Conservation (phyloP, 306 rosid species). For the Begonia fuchsioides region DNA sequence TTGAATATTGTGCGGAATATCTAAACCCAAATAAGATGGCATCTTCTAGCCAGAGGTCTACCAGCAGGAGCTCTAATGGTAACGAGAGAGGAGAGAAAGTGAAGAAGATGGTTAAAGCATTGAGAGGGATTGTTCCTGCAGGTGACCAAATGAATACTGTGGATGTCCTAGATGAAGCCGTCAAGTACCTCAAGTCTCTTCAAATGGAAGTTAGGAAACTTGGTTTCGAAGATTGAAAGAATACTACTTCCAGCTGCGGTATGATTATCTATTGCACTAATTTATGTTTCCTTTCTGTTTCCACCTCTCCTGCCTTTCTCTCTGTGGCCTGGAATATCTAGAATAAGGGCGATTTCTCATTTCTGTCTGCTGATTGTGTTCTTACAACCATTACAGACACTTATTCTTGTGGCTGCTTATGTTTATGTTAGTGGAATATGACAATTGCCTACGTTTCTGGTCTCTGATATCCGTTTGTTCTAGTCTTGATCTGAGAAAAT, state of each 20-base stretch:
- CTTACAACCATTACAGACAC: too few relatives aligned
- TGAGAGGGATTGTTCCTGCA: constrained; percentile 73
- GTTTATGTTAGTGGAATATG: too few relatives aligned
- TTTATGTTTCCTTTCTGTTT: too few relatives aligned
- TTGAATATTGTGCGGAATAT: constrained; percentile 64
- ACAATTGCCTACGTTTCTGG: too few relatives aligned
- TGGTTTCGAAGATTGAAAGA: constrained; percentile 34
- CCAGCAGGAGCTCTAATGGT: constrained; percentile 20
- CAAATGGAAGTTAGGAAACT: constrained; percentile 71
- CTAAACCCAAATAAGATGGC: constrained; percentile 38
- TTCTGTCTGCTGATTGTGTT: too few relatives aligned
- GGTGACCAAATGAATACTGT: constrained; percentile 59
- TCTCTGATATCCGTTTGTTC: too few relatives aligned
- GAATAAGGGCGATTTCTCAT: too few relatives aligned
- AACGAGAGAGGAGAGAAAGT: constrained; percentile 49
- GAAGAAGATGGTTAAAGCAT: constrained; percentile 68
- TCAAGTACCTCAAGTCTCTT: constrained; percentile 77
- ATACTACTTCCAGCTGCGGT: not conserved
- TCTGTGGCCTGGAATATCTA: too few relatives aligned
- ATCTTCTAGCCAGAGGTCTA: constrained; percentile 22
- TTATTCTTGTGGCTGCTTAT: too few relatives aligned
- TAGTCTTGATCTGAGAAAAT: too few relatives aligned
- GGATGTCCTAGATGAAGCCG: constrained; percentile 75
- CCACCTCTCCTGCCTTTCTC: too few relatives aligned
- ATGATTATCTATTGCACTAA: too few relatives aligned